Percentiles rank a stretch among this genome's conserved stretches.
phyloP scores from a whole-genome alignment of 164 flowering plant species.

The Pachysandra terminalis region DNA sequence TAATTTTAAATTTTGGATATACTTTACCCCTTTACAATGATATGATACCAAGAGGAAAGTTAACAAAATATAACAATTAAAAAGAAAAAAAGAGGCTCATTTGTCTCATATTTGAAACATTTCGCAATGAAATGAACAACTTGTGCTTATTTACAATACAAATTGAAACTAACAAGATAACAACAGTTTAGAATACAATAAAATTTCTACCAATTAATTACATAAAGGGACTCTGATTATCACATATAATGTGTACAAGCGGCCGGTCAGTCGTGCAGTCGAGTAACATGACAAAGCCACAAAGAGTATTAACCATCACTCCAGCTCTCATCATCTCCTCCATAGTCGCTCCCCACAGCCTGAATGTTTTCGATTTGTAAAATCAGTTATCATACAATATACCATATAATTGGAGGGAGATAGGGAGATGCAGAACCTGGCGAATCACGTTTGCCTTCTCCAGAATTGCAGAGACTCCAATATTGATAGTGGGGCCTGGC shows the following conservation, averaged over 20 bases:
- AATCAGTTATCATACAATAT: background rate
- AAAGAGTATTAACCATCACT: slow-evolving; percentile 52
- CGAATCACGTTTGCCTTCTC: slow-evolving; percentile 92
- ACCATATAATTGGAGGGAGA: background rate
- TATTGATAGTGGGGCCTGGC: slow-evolving; percentile 36
- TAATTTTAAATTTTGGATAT: no score
- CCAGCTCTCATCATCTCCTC: slow-evolving; percentile 74
- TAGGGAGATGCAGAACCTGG: slow-evolving; percentile 46
- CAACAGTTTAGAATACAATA: slow-evolving; percentile 11
- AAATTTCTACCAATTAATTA: slow-evolving; percentile 24
- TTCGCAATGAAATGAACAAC: no score
- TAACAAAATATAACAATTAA: no score
- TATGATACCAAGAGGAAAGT: no score
- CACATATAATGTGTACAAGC: slow-evolving; percentile 24
- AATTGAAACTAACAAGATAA: slow-evolving; percentile 2
- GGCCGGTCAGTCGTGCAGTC: slow-evolving; percentile 1
- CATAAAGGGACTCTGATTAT: slow-evolving; percentile 24
- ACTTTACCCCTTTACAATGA: no score
- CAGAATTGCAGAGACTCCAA: slow-evolving; percentile 66
- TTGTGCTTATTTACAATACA: slow-evolving; percentile 17
- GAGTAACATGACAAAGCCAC: background rate
- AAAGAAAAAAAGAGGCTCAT: no score
- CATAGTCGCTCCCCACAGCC: slow-evolving; percentile 79
- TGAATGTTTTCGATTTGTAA: slow-evolving; percentile 18
- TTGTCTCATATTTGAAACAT: no score